Evolutionary conservation across 768 basidiomycete genomes (phyloP), one percentile per base, ranked within the genome.

Genomic region (Saitozyma sp.): DNA sequence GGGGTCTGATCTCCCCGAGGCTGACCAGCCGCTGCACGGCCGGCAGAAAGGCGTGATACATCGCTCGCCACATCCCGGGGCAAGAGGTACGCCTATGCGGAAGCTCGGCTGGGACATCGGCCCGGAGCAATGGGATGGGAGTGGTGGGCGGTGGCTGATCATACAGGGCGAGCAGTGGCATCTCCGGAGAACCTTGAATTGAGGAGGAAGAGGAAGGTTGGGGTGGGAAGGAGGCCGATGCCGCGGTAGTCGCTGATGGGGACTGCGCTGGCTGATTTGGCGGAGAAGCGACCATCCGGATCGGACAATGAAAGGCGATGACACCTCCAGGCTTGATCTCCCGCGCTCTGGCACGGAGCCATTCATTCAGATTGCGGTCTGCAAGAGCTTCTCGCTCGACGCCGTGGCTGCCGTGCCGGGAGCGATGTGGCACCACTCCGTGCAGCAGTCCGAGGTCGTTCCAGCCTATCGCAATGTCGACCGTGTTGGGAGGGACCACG

Each of bases 11-110:
- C 29, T 70, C 68, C 10, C 65, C 68, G 8, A 66, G 54, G n/a
- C 43, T 54, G 10, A 70, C 65, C n/a, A 65, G 55, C 10, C 63
- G 56, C 40, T 70, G 68, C 10, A 70, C 56, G 20, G 68, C 68
- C 49, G 62, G 62, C 29, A 42, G 53, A 8, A 70, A 42, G 7
- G 68, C 65, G 14, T 60, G 59, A 8, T 62, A 60, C 65, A 70
- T 70, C 8, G 56, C 52, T 59, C 67, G 65, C 68, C 68, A 70
- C 14, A 70, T 54, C 37, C 67, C 68, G 10, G 62, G 53, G 9
- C 62, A 50, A 3, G n/a, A 29, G 2, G 29, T 29, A 29, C 40
- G 40, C 9, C 17, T 9, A n/a, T n/a, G 20, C 19, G 13, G 13
- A 39, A 8, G 56, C n/a, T n/a, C n/a, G 16, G 14, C 14, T n/a